Percentiles rank a stretch among this genome's conserved stretches.
Conservation (phyloP, 2,329 filamentous ascomycete species). For the Knoxdaviesia capensis region DNA sequence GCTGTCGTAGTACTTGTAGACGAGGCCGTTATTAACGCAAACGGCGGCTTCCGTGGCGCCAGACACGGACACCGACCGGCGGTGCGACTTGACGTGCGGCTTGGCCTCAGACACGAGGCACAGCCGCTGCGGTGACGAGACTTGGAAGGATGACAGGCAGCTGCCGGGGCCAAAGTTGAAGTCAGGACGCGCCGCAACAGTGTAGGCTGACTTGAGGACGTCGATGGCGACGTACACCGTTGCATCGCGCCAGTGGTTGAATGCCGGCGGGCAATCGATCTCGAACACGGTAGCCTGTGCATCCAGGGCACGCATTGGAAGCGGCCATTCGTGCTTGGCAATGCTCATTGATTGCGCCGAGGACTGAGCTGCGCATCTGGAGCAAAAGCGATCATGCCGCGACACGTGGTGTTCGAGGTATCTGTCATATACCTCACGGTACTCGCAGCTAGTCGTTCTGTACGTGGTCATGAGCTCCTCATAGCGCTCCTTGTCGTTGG, state of each 20-base stretch:
- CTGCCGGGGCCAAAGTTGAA: not conserved
- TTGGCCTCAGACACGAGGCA: conserved; percentile 15
- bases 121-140: not conserved
- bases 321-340: no score
- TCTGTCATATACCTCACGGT: not conserved
- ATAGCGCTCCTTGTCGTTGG: conserved; percentile 10
- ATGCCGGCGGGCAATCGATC: conserved; percentile 5
- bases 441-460: conserved; percentile 2
- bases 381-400: no score
- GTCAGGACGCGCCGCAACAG: not conserved
- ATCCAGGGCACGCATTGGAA: no score
- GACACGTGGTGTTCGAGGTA: no score
- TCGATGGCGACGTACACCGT: conserved; percentile 20
- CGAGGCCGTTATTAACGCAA: conserved; percentile 23
- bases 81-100: conserved; percentile 15
- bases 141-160: not conserved
- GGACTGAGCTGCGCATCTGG: no score
- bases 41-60: conserved; percentile 14
- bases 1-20: conserved; percentile 17
- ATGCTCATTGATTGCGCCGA: no score
- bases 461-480: conserved; percentile 8
- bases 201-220: conserved; percentile 12
- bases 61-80: conserved; percentile 8
- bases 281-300: not conserved
- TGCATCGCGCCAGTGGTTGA: conserved; percentile 26